Conservation (phyloP, 2,329 filamentous ascomycete species). For the Cladophialophora bantiana region DNA sequence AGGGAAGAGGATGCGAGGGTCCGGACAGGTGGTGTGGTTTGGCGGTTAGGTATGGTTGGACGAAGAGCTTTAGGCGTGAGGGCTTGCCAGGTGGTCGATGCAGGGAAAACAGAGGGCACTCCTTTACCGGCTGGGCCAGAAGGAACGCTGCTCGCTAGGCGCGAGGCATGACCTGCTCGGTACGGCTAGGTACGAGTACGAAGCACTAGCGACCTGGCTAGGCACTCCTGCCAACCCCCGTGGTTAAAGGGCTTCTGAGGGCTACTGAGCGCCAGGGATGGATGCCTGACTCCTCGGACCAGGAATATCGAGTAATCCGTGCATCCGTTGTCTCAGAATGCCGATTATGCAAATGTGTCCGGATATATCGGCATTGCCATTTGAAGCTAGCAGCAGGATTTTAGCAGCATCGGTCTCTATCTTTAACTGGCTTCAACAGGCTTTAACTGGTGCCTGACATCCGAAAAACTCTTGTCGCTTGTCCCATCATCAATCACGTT, state of each 20-base stretch:
- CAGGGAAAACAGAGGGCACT: slow-evolving; percentile 1
- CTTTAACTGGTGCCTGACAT: slow-evolving; percentile 12
- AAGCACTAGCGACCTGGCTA: neutral
- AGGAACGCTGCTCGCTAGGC: slow-evolving; percentile 2
- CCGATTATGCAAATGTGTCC: neutral
- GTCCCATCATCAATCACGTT: neutral
- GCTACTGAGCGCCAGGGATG: no score
- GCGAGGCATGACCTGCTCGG: slow-evolving; percentile 1
- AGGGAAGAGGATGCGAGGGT: slow-evolving; percentile 9
- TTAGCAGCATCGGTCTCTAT: slow-evolving; percentile 10
- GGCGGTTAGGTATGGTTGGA: slow-evolving; percentile 6
- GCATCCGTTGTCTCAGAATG: slow-evolving; percentile 10
- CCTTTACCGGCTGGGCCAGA: neutral
- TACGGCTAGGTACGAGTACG: neutral
- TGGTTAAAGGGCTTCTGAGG: neutral
- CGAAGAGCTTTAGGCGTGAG: neutral
- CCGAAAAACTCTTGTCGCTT: neutral
- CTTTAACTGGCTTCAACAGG: neutral
- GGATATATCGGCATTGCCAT: slow-evolving; percentile 1
- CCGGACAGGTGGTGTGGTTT: neutral
- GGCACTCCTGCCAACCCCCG: neutral
- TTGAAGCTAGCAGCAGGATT: slow-evolving; percentile 2
- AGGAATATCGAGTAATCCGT: slow-evolving; percentile 14
- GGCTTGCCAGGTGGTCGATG: slow-evolving; percentile 5
- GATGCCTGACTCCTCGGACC: slow-evolving; percentile 16